Evolutionary conservation across 2,329 filamentous ascomycete species (phyloP).

Genomic region (Byssoonygena ceratinophila): DNA sequence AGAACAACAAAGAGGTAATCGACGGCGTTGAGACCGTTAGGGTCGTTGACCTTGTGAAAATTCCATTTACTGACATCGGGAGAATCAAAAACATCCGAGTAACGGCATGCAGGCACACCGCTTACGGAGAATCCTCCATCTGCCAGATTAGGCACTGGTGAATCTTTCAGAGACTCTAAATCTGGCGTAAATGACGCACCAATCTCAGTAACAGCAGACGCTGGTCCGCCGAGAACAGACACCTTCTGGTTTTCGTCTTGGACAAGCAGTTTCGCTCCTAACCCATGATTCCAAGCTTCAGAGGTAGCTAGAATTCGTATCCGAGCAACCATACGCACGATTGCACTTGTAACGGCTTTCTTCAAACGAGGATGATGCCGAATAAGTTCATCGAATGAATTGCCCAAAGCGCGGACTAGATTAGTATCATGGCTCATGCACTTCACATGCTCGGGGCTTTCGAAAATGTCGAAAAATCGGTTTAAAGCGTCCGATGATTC

Average conservation of each 20-base stretch:
- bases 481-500: conserved; percentile 70
- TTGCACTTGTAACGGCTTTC: conserved; percentile 67
- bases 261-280: conserved; percentile 69
- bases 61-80: conserved; percentile 24
- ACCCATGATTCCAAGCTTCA: conserved; percentile 57
- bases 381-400: conserved; percentile 84
- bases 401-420: conserved; percentile 63
- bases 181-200: conserved; percentile 23
- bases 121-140: conserved; percentile 12
- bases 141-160: conserved; percentile 25
- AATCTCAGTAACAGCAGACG: conserved; percentile 28
- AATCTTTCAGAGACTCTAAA: conserved; percentile 19
- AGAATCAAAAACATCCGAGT: conserved; percentile 19
- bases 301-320: conserved; percentile 63
- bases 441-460: conserved; percentile 79
- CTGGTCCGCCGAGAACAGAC: conserved; percentile 48
- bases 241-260: conserved; percentile 49
- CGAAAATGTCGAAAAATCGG: conserved; percentile 91
- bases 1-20: conserved; percentile 66
- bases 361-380: conserved; percentile 83
- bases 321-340: conserved; percentile 77
- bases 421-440: conserved; percentile 66
- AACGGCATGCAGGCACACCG: conserved; percentile 1
- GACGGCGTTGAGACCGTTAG: conserved; percentile 45
- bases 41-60: conserved; percentile 40